Conservation (phyloP, 163 green algal species). For the Prototheca wickerhamii region DNA sequence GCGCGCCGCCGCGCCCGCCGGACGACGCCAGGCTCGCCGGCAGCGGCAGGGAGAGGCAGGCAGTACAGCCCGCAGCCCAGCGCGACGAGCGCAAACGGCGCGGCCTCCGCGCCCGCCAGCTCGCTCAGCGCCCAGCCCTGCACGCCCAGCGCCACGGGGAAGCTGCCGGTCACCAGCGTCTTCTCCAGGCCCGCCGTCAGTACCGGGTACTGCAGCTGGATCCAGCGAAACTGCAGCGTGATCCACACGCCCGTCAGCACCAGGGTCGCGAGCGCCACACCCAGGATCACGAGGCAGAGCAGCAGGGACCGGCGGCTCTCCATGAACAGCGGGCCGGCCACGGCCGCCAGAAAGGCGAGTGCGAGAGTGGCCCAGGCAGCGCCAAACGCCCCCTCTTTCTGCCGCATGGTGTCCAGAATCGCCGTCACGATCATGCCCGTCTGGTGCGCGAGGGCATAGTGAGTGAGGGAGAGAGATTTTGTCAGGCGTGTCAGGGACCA, state of each 20-base stretch:
- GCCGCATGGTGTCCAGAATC: slow-evolving; percentile 71
- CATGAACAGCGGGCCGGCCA: slow-evolving; percentile 29
- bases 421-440: slow-evolving; percentile 76
- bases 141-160: slow-evolving; percentile 50
- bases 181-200: slow-evolving; percentile 75
- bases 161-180: slow-evolving; percentile 53
- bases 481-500: too few species aligned
- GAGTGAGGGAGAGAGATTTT: background rate
- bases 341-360: slow-evolving; percentile 44
- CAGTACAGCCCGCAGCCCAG: slow-evolving; percentile 61
- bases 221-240: slow-evolving; percentile 83
- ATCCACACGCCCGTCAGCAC: slow-evolving; percentile 59
- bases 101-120: slow-evolving; percentile 39
- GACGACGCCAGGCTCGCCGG: slow-evolving; percentile 18
- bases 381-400: slow-evolving; percentile 52
- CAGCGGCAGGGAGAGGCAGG: slow-evolving; percentile 52
- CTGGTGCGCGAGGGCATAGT: slow-evolving; percentile 19
- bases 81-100: slow-evolving; percentile 68
- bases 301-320: slow-evolving; percentile 21
- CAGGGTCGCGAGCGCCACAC: slow-evolving; percentile 29
- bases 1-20: slow-evolving; percentile 3
- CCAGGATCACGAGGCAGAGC: slow-evolving; percentile 30
- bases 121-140: slow-evolving; percentile 58
- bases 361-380: slow-evolving; percentile 68
- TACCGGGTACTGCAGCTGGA: slow-evolving; percentile 77